These are phyloP conservation scores for Tardiomyces blankii DNA, from an alignment of 1,139 yeast species.

Conservation along the genomic window DNA sequence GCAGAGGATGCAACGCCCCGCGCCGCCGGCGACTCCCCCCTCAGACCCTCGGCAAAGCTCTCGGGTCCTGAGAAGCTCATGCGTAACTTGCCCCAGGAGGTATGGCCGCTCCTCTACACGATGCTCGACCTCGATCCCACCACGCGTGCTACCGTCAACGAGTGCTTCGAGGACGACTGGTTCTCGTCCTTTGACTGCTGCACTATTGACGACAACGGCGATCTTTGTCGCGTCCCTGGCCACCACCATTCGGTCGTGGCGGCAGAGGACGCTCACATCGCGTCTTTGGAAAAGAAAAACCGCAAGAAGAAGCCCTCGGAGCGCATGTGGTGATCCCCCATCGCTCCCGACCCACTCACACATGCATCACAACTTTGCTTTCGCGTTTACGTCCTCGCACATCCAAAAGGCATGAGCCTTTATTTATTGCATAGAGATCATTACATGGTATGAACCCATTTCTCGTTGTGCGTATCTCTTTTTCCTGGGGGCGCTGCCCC, in stretches of 20 bases:
- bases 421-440: too few relatives aligned
- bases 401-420: too few relatives aligned
- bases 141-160: constrained; percentile 65
- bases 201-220: constrained; percentile 23
- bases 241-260: constrained; percentile 85
- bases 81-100: constrained; percentile 24
- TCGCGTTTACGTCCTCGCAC: too few relatives aligned
- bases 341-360: background rate
- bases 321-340: constrained; percentile 24
- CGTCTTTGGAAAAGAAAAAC: constrained; percentile 64
- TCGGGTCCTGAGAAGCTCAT: constrained; percentile 24
- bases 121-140: constrained; percentile 28
- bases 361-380: too few relatives aligned
- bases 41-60: constrained; percentile 8
- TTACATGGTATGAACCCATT: too few relatives aligned
- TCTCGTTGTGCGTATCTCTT: too few relatives aligned
- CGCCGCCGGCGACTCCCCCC: constrained; percentile 1
- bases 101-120: constrained; percentile 20
- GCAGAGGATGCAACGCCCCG: constrained; percentile 12
- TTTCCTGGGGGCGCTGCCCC: too few relatives aligned
- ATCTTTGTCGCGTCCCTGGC: constrained; percentile 29
- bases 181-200: constrained; percentile 47
- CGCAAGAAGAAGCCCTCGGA: constrained; percentile 28
- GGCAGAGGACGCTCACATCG: constrained; percentile 91
- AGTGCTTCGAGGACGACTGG: constrained; percentile 76